A percentile compares a stretch with the other conserved stretches of the same genome.
Conservation (phyloP, 1,284 basidiomycete species). For the Ustilago shanxiensis region DNA sequence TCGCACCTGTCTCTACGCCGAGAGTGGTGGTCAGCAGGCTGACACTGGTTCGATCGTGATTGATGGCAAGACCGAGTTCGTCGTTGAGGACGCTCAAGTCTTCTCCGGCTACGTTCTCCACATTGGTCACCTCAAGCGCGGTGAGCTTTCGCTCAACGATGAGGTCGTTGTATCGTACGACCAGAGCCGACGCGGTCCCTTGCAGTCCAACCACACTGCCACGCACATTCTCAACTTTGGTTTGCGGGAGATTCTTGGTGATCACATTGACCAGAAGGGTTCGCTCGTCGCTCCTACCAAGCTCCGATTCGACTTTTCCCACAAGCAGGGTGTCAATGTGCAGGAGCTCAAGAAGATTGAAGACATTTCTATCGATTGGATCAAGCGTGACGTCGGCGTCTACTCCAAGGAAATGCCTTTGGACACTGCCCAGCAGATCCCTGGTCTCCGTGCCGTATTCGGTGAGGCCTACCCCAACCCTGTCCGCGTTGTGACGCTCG, state of each 20-base stretch:
- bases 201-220: constrained; percentile 97
- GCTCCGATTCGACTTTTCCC: constrained; percentile 97
- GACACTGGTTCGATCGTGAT: constrained; percentile 95
- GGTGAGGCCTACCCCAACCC: constrained; percentile 98
- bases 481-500: constrained; percentile 91
- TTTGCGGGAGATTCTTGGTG: constrained; percentile 91
- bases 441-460: constrained; percentile 94
- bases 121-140: constrained; percentile 86
- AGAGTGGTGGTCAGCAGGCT: constrained; percentile 95
- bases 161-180: constrained; percentile 81
- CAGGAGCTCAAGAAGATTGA: constrained; percentile 87
- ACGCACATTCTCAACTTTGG: constrained; percentile 97
- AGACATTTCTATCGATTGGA: constrained; percentile 86
- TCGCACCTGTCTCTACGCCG: constrained; percentile 96
- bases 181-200: constrained; percentile 85
- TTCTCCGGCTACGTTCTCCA: constrained; percentile 90
- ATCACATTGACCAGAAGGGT: constrained; percentile 97
- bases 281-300: constrained; percentile 95
- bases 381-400: constrained; percentile 87
- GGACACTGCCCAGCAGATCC: constrained; percentile 85
- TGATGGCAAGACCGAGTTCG: constrained; percentile 91
- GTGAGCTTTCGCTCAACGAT: constrained; percentile 78
- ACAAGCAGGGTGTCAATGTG: constrained; percentile 85
- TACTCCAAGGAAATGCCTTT: constrained; percentile 88
- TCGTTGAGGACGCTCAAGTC: constrained; percentile 90